phyloP scores from a whole-genome alignment of 805 yeast species.

The Ogataea nonfermentans region DNA sequence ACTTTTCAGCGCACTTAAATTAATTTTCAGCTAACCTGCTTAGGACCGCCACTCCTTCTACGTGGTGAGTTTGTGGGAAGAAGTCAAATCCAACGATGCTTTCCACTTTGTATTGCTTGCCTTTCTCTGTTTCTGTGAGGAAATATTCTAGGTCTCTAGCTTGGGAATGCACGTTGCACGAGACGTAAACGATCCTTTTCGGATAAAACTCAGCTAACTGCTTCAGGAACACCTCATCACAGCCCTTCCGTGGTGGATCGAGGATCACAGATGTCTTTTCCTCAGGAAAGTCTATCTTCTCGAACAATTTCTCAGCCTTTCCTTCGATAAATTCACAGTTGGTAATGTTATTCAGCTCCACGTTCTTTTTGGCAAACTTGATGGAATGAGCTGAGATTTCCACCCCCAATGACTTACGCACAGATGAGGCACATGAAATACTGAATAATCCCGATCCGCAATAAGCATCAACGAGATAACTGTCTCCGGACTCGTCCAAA shows the following conservation, averaged over 20 bases:
- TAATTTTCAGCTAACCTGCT: constrained; percentile 14
- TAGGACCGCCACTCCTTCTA: constrained; percentile 52
- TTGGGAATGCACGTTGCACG: constrained; percentile 97
- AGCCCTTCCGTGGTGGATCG: constrained; percentile 98
- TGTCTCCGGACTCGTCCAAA: constrained; percentile 39
- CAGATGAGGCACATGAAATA: constrained; percentile 77
- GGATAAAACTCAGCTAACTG: constrained; percentile 85
- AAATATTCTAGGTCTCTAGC: constrained; percentile 91
- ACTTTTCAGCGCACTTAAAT: constrained; percentile 3
- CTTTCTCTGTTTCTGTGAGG: constrained; percentile 61
- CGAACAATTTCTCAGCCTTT: constrained; percentile 88
- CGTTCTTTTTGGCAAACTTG: constrained; percentile 80
- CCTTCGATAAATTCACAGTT: constrained; percentile 88
- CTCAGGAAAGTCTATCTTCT: constrained; percentile 69
- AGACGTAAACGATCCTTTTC: constrained; percentile 84
- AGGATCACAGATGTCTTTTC: constrained; percentile 82
- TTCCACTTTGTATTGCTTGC: constrained; percentile 65
- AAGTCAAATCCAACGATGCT: constrained; percentile 93
- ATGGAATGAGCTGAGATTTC: constrained; percentile 92
- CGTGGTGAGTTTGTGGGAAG: constrained; percentile 67
- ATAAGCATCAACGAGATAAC: constrained; percentile 30
- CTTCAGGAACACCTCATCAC: constrained; percentile 82
- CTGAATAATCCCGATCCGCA: constrained; percentile 69
- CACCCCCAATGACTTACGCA: constrained; percentile 86
- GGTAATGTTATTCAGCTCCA: constrained; percentile 65